Evolutionary conservation across 2,329 filamentous ascomycete genomes (phyloP), one percentile per base, ranked within the genome.

Genomic region (Hypoxylon sp.): DNA sequence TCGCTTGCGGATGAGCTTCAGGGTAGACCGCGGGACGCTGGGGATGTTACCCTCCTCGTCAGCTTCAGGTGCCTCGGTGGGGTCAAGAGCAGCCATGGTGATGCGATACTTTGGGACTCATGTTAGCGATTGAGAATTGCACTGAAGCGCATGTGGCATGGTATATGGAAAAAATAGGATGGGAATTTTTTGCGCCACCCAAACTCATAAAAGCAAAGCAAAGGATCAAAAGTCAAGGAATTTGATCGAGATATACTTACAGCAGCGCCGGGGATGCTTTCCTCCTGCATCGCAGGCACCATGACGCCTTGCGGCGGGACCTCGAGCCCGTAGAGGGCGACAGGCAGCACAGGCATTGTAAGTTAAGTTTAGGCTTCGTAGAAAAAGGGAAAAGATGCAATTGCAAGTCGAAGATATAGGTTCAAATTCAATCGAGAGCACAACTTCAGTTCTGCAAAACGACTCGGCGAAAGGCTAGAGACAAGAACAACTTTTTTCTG

Each of bases 51-150:
- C 87, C 57, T 87, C 86, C 64, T 86, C 85, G 73, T 91, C 90
- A 65, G 86, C 85, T 80, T 93, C 87, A 37, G 90, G 87, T 75
- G 89, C 86, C 76, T 92, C 92, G 77, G 89, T 94, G 65, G 96
- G 96, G 80, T 99, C 95, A 80, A 99, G 91, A 73, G 96, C 96
- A 77, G 97, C 96, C 96, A 99, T 99, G 77, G 94, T 98, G 79
- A 99, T 94, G 80, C 94, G 94, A 84, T 98, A 97, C 94, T 97
- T 77, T 29, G 44, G 59, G 35, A 53, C 55, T 2, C 53, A 56
- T 72, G 70, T 83, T 70, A 81, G 79, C 68, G 55, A 64, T 14
- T 54, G 39, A 24, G 24, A 56, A 5, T 63, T 46, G 17, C 14
- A 65, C 24, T 26, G 19, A 62, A 42, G 42, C 11, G 44, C 35